Base-by-base conservation (phyloP, 2,329 filamentous ascomycete genomes). In the Monilinia aucupariae region DNA sequence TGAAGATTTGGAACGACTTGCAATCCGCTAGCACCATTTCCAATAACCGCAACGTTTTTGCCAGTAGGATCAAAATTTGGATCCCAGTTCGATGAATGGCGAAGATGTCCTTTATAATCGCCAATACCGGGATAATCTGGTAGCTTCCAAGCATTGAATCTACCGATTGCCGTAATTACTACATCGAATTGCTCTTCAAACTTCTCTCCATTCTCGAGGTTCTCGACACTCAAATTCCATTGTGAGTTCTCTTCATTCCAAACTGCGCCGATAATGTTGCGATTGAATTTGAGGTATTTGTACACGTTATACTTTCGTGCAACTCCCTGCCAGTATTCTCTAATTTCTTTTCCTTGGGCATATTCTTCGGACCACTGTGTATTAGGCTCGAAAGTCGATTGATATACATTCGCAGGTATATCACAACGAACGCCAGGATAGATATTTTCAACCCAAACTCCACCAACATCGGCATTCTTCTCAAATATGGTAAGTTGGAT, bases 331-430 rank as follows among this genome's bases (percentile, higher is more conserved):
- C 86, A 86, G 71, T 91, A 91, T 20, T 83, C 79, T 8, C 79
- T 76, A 64, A 91, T 91, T 72, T 91, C 88, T 4, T 76, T 72
- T 0, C 87, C 87, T 45, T 83, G 82, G 0, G 87, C 82, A 69
- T 89, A 91, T 64, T 85, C 80, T 68, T 89, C 85, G 0, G 80
- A 81, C 88, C 88, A 91, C 67, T 88, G 79, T 0, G 80, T 82
- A 62, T 90, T 90, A 0, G 86, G 85, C 8, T 79, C 78, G 71
- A 89, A 90, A 9, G 48, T 58, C 25, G 61, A 59, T 59, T 50
- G 87, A 68, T 91, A 91, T 25, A 87, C 85, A 76, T 66, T 76
- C 68, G 75, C 72, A 65, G 65, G 68, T 32, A 62, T 63, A 61
- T 69, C 61, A 43, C 66, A 71, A 48, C 67, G 56, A 15, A 71